A percentile compares a stretch with the other conserved stretches of the same genome.
Evolutionary conservation across 2,329 filamentous ascomycete genomes (phyloP).

Genomic region (Leptoxyphium fumago): DNA sequence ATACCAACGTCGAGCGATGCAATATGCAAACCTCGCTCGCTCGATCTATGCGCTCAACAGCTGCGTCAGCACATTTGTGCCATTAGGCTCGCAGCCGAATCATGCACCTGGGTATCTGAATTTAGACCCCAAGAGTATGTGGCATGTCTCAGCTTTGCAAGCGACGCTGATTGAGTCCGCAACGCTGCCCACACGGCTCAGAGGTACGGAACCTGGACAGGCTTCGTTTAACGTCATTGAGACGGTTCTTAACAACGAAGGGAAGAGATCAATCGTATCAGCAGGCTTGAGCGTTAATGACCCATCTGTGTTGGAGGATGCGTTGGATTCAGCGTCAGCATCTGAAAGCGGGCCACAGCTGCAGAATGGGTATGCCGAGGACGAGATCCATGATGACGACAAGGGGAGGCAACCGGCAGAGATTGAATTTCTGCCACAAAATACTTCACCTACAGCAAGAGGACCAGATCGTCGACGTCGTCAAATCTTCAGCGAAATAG

Average conservation of each 20-base stretch:
- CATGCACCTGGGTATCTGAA: constrained; percentile 41
- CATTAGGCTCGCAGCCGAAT: constrained; percentile 49
- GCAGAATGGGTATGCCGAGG: constrained; percentile 4
- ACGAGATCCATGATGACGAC: constrained; percentile 17
- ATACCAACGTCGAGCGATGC: constrained; percentile 47
- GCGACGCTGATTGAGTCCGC: constrained; percentile 64
- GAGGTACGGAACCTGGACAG: constrained; percentile 27
- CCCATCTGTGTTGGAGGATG: constrained; percentile 17
- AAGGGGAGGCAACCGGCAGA: not conserved
- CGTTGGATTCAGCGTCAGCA: not conserved
- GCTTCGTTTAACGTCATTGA: constrained; percentile 48
- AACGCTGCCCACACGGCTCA: constrained; percentile 60
- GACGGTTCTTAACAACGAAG: constrained; percentile 54
- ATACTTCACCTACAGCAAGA: not conserved
- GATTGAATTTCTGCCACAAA: not conserved
- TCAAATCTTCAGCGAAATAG: constrained; percentile 27
- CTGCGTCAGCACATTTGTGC: constrained; percentile 64
- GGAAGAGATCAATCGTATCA: constrained; percentile 65
- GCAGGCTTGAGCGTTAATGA: constrained; percentile 50
- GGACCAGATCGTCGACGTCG: constrained; percentile 3
- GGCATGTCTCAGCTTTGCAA: constrained; percentile 69
- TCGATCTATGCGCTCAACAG: constrained; percentile 54
- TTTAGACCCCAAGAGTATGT: constrained; percentile 50
- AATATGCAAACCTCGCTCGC: constrained; percentile 59
- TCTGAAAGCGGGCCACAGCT: not conserved